A percentile compares a stretch with the other conserved stretches of the same genome.
phyloP scores from a whole-genome alignment of 2,329 filamentous ascomycete species.

The Colletotrichum sp. region DNA sequence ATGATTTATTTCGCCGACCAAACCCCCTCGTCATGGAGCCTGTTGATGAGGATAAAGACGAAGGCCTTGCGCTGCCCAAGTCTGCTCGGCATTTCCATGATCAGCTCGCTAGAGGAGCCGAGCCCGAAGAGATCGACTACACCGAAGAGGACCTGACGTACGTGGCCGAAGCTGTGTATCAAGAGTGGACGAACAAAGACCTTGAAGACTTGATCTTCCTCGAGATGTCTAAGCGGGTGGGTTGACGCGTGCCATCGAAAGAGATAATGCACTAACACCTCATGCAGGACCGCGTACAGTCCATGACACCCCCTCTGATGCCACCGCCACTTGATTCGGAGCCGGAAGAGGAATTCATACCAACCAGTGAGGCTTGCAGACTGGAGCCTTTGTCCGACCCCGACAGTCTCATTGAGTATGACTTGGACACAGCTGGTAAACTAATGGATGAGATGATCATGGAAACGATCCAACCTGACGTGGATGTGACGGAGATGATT shows the following conservation, averaged over 20 bases:
- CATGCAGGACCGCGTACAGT: neutral
- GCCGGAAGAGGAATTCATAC: constrained; percentile 25
- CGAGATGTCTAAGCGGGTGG: neutral
- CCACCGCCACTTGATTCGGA: neutral
- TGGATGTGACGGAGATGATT: neutral
- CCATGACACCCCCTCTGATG: neutral
- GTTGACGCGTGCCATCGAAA: neutral
- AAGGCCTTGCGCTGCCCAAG: constrained; percentile 4
- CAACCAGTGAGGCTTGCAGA: constrained; percentile 13
- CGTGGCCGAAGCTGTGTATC: neutral
- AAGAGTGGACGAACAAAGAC: neutral
- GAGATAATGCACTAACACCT: constrained; percentile 1
- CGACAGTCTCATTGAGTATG: constrained; percentile 23
- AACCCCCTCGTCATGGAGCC: constrained; percentile 8
- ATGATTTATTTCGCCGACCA: neutral
- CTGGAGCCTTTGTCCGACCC: constrained; percentile 36
- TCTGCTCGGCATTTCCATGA: constrained; percentile 2
- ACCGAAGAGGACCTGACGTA: neutral
- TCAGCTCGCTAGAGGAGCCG: constrained; percentile 1
- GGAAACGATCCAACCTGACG: neutral
- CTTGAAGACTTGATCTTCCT: neutral
- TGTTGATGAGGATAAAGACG: constrained; percentile 16
- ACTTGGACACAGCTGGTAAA: constrained; percentile 7
- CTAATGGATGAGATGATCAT: neutral
- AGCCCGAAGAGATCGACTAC: constrained; percentile 2